Conservation (phyloP, 2,329 filamentous ascomycete genomes). For the Waltergamsia citrina region DNA sequence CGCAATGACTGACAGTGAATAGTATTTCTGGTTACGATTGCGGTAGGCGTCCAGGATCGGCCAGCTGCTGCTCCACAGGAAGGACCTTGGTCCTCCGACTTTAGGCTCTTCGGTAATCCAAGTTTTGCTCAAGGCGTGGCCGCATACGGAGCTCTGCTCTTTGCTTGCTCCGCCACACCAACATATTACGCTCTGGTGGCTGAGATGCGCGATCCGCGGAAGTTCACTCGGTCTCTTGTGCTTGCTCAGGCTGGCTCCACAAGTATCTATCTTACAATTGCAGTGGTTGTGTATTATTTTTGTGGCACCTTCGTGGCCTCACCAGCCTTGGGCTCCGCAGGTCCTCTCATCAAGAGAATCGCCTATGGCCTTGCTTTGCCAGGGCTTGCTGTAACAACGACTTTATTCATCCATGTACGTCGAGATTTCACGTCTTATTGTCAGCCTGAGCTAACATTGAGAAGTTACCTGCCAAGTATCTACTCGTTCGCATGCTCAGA, state of each 20-base stretch:
- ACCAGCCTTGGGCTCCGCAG: constrained; percentile 35
- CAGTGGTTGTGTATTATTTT: constrained; percentile 32
- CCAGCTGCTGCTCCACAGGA: constrained; percentile 13
- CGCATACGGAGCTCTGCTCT: constrained; percentile 21
- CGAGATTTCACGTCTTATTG: constrained; percentile 10
- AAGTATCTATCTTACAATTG: constrained; percentile 19
- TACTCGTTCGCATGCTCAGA: constrained; percentile 15
- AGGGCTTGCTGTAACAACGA: constrained; percentile 16
- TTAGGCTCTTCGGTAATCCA: constrained; percentile 16
- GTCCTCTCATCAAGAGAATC: constrained; percentile 29
- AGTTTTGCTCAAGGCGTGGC: constrained; percentile 18
- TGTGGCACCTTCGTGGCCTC: constrained; percentile 35
- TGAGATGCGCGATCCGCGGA: constrained; percentile 20
- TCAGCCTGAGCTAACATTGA: constrained; percentile 6
- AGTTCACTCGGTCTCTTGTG: constrained; percentile 16
- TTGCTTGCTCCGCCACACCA: constrained; percentile 25
- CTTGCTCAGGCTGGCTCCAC: constrained; percentile 16
- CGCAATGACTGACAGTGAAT: too few relatives aligned
- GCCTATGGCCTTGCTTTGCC: constrained; percentile 27
- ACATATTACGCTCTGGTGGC: constrained; percentile 21
- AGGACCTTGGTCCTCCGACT: constrained; percentile 15
- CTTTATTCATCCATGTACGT: constrained; percentile 17
- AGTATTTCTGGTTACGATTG: constrained; percentile 17
- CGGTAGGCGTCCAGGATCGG: constrained; percentile 17
- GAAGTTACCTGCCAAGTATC: constrained; percentile 15